Conservation (phyloP, 2,329 filamentous ascomycete genomes). For the Fusarium sp. region DNA sequence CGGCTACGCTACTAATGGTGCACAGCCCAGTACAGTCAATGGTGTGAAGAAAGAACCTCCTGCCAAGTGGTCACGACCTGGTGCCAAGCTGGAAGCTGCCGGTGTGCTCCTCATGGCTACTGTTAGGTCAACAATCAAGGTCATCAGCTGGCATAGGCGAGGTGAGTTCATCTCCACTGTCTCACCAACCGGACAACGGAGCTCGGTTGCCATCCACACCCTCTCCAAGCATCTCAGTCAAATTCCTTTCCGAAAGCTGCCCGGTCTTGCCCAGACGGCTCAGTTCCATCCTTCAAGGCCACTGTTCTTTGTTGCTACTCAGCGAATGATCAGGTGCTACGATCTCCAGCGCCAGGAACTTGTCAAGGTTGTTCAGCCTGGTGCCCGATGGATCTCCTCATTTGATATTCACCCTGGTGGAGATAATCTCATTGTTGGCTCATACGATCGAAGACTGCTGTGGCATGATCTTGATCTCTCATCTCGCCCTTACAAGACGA, state of each 20-base stretch:
- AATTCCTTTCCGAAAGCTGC: slow-evolving; percentile 83
- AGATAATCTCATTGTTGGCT: slow-evolving; percentile 92
- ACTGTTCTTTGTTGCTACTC: slow-evolving; percentile 95
- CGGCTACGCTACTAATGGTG: slow-evolving; percentile 81
- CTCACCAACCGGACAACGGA: slow-evolving; percentile 79
- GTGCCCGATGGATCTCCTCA: slow-evolving; percentile 90
- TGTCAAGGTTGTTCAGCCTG: slow-evolving; percentile 91
- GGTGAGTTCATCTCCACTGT: slow-evolving; percentile 96
- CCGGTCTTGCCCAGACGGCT: slow-evolving; percentile 83
- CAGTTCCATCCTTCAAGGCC: slow-evolving; percentile 95
- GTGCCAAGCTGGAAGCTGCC: slow-evolving; percentile 75
- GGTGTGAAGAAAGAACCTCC: slow-evolving; percentile 76
- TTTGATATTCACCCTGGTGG: slow-evolving; percentile 94
- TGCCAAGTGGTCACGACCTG: slow-evolving; percentile 85
- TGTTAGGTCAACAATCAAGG: slow-evolving; percentile 83
- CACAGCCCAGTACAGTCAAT: slow-evolving; percentile 61
- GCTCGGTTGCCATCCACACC: slow-evolving; percentile 92
- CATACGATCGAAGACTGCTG: slow-evolving; percentile 90
- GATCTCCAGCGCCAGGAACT: slow-evolving; percentile 92
- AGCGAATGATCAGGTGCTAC: slow-evolving; percentile 91
- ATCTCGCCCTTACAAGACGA: slow-evolving; percentile 90
- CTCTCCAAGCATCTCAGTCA: slow-evolving; percentile 95
- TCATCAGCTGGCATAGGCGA: slow-evolving; percentile 90
- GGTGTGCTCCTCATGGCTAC: slow-evolving; percentile 84
- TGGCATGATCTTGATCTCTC: slow-evolving; percentile 98